Conservation (phyloP, 352 stramenopile species). For the Pythium rishiriense region DNA sequence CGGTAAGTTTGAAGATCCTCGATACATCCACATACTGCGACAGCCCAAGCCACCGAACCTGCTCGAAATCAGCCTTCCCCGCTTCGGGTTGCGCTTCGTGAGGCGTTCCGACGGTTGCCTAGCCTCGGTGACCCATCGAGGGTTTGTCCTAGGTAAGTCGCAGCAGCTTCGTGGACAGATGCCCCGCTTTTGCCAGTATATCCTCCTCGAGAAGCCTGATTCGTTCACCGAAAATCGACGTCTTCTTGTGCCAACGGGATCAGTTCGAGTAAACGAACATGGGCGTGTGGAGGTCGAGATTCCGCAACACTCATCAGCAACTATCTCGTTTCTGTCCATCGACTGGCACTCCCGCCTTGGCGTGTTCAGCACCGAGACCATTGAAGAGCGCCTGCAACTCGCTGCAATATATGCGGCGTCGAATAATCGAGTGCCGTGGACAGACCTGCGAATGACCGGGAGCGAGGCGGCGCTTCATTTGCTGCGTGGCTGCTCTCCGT, state of each 20-base stretch:
- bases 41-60: conserved; percentile 20
- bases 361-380: conserved; percentile 37
- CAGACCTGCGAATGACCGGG: conserved; percentile 44
- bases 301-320: not conserved
- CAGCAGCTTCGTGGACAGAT: conserved; percentile 7
- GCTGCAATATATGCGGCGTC: conserved; percentile 38
- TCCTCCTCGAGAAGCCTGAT: conserved; percentile 13
- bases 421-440: conserved; percentile 31
- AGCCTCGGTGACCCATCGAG: conserved; percentile 34
- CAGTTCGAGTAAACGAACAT: not conserved
- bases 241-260: conserved; percentile 3
- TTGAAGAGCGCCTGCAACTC: conserved; percentile 41
- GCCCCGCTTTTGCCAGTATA: conserved; percentile 14
- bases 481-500: conserved; percentile 40
- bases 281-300: conserved; percentile 28
- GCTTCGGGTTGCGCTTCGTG: conserved; percentile 43
- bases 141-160: conserved; percentile 9
- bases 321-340: conserved; percentile 5
- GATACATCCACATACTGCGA: conserved; percentile 35
- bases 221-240: not conserved
- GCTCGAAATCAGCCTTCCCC: conserved; percentile 44
- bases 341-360: conserved; percentile 37
- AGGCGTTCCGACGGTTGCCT: conserved; percentile 24
- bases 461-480: conserved; percentile 43
- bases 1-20: conserved; percentile 42